These are phyloP conservation scores for Pythium volutum DNA, from an alignment of 352 stramenopile species.

Conservation along the genomic window DNA sequence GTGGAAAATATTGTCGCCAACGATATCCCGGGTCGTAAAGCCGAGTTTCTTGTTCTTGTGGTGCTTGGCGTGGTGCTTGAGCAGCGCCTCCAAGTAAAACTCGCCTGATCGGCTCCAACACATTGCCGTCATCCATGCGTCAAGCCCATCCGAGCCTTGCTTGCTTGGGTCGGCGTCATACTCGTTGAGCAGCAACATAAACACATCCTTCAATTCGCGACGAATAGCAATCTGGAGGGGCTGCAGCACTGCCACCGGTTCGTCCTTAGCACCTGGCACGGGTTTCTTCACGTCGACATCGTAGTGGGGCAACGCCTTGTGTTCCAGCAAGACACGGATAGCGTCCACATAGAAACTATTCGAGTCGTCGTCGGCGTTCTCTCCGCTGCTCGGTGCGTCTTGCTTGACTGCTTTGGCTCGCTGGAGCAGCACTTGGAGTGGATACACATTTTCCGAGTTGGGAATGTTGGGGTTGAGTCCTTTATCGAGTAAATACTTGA, in stretches of 20 bases:
- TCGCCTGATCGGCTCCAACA: slow-evolving; percentile 33
- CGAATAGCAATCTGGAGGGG: slow-evolving; percentile 62
- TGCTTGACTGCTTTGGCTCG: slow-evolving; percentile 22
- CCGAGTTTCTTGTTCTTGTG: slow-evolving; percentile 32
- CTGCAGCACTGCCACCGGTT: slow-evolving; percentile 31
- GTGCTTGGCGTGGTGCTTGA: slow-evolving; percentile 41
- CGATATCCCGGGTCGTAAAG: slow-evolving; percentile 22
- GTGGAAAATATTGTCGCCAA: slow-evolving; percentile 63
- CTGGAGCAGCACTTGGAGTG: slow-evolving; percentile 54
- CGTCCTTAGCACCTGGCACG: slow-evolving; percentile 19
- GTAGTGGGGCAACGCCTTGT: slow-evolving; percentile 45
- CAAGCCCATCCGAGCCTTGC: slow-evolving; percentile 36
- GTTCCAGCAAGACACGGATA: slow-evolving; percentile 48
- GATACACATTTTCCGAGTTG: slow-evolving; percentile 58
- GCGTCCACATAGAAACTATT: slow-evolving; percentile 43
- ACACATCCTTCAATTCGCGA: slow-evolving; percentile 38
- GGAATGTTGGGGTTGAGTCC: slow-evolving; percentile 67
- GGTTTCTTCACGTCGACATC: slow-evolving; percentile 34
- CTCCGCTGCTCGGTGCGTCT: slow-evolving; percentile 3
- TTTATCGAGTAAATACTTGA: slow-evolving; percentile 70
- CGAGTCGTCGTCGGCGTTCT: slow-evolving; percentile 10
- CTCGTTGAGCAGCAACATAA: slow-evolving; percentile 48
- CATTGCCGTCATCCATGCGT: slow-evolving; percentile 61
- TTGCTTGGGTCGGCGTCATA: slow-evolving; percentile 37
- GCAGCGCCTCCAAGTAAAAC: slow-evolving; percentile 44